Evolutionary conservation across 805 yeast species (phyloP), one percentile per base, ranked within the genome.

Genomic region (Barnettozyma salicaria): DNA sequence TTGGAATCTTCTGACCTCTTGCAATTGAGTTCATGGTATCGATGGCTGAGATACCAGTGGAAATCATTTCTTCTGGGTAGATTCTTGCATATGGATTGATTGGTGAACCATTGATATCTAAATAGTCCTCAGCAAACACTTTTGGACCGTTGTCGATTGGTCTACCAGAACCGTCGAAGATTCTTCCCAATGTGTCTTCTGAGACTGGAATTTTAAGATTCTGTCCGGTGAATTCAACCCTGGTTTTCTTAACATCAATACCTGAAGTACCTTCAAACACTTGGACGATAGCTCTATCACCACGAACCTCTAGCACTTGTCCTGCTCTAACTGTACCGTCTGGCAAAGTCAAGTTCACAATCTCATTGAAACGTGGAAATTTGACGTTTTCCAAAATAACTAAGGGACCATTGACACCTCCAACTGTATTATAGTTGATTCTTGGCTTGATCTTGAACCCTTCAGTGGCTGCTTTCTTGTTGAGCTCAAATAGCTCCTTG

Each of bases 1-100:
- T 94, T 38, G 99, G 99, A 62, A 92, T 92, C 71, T 92, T 92
- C 71, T 92, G 99, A 52, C 99, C 99, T 76, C 99, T 86, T 43
- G 99, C 99, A 73, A 92, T 92, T 30, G 98, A 90, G 68, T 92
- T 94, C 98, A 92, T 92, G 40, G 97, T 89, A 64, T 92, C 99
- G 59, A 92, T 92, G 34, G 98, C 96, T 33, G 97, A 89, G 47
- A 92, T 75, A 76, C 99, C 99, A 14, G 99, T 94, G 36, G 97
- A 88, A 55, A 92, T 92, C 99, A 92, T 92, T 71, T 92, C 99
- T 72, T 92, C 98, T 21, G 99, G 99, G 63, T 94, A 94, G 53
- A 92, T 92, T 69, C 99, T 89, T 30, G 97, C 95, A 63, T 67
- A 92, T 37, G 99, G 99, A 61, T 92, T 92, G 65, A 92, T 92